Evolutionary conservation across 2,329 filamentous ascomycete genomes (phyloP), one percentile per base, ranked within the genome.

Genomic region (Rachicladosporium sp.): DNA sequence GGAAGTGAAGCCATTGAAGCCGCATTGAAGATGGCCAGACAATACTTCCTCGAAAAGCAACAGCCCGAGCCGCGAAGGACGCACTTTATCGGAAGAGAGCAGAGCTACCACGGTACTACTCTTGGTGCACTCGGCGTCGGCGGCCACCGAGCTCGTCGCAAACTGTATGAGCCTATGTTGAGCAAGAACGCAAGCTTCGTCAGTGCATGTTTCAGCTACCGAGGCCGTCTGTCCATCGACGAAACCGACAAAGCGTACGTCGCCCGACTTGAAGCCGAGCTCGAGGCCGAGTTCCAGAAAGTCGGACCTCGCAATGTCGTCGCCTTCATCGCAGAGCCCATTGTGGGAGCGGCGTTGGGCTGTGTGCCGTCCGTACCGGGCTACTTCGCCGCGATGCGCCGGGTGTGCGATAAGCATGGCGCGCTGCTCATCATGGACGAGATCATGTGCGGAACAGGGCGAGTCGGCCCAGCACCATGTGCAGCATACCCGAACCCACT

Each of bases 361-460:
- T 85, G 78, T 50, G 76, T 84, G 1, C 70, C 78, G 1, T 65
- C 79, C 0, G 68, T 79, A 0, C 62, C 66, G 0, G 82, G 81
- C 0, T 91, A 91, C 48, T 75, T 88, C 36, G 61, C 66, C 37
- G 80, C 78, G 1, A 74, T 89, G 59, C 72, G 73, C 50, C 62
- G 64, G 2, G 65, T 91, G 1, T 91, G 84, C 55, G 70, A 80
- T 38, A 74, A 73, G 44, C 68, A 89, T 51, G 82, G 80, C 0
- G 76, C 79, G 0, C 69, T 91, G 0, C 65, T 91, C n/a, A 79
- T 89, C 34, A 61, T 89, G 0, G 85, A 91, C 51, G 84, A 89
- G 54, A 70, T 86, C 33, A 84, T 87, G 80, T 79, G 73, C 35
- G 78, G 78, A 2, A 71, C 72, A 57, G 77, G 78, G 1, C 63